Percentiles rank a stretch among this genome's conserved stretches.
Conservation (phyloP, 345 rosid species). For the Pistacia integerrima region DNA sequence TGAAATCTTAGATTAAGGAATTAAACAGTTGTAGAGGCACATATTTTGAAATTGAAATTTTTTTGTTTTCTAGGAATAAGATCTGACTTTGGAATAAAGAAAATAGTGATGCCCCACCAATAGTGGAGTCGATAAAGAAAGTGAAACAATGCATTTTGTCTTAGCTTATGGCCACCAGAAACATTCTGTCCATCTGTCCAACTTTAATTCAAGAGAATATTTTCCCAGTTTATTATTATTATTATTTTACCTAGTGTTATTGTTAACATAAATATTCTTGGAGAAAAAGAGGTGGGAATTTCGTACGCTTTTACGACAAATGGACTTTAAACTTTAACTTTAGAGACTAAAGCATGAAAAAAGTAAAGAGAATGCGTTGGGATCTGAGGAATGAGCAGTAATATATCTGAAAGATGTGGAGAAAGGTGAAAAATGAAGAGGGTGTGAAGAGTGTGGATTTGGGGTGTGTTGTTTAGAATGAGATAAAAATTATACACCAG, state of each 20-base stretch:
- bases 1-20: not conserved
- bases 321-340: conserved; percentile 12
- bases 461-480: not conserved
- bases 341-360: conserved; percentile 1
- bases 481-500: not conserved
- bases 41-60: too few relatives aligned
- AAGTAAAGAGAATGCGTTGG: conserved; percentile 16
- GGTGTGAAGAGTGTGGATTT: not conserved
- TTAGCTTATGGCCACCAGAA: conserved; percentile 17
- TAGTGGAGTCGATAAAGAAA: not conserved
- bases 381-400: conserved; percentile 27
- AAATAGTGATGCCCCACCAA: not conserved
- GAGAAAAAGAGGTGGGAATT: conserved; percentile 12
- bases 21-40: not conserved
- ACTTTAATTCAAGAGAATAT: conserved; percentile 21
- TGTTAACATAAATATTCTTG: not conserved
- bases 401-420: not conserved
- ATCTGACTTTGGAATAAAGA: not conserved
- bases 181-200: conserved; percentile 22
- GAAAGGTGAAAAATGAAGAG: not conserved
- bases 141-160: conserved; percentile 24
- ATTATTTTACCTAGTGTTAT: not conserved
- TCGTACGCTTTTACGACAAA: conserved; percentile 23
- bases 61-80: too few relatives aligned
- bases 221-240: conserved; percentile 2